Percentiles rank a stretch among this genome's conserved stretches.
Conservation (phyloP, 805 yeast genomes). For the Blastobotrys terrestris region DNA sequence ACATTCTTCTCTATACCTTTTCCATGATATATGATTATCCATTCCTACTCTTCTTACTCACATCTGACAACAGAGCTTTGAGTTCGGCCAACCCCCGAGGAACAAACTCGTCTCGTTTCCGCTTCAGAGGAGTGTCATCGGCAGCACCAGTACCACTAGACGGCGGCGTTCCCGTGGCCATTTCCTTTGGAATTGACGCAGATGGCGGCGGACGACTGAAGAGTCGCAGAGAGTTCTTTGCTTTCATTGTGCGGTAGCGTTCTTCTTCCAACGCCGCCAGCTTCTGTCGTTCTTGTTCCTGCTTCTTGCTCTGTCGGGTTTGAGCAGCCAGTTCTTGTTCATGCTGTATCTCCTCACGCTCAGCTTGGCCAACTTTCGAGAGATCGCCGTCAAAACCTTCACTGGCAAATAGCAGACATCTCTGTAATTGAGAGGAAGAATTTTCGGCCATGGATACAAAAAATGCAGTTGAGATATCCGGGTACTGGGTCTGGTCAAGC, state of each 20-base stretch:
- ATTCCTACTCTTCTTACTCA: slow-evolving; percentile 2
- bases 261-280: slow-evolving; percentile 1
- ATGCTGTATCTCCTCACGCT: neutral
- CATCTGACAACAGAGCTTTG: slow-evolving; percentile 2
- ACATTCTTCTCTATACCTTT: too few relatives aligned
- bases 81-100: slow-evolving; percentile 3
- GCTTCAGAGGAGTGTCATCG: neutral
- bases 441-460: neutral
- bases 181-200: neutral
- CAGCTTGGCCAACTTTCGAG: neutral
- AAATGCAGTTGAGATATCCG: neutral
- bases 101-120: neutral
- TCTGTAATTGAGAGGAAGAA: neutral
- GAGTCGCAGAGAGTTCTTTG: neutral
- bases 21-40: too few relatives aligned
- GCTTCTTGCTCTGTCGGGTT: slow-evolving; percentile 1
- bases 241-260: neutral
- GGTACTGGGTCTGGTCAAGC: neutral
- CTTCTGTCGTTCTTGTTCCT: neutral
- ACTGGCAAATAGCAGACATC: neutral
- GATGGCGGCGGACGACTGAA: neutral
- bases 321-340: slow-evolving; percentile 2
- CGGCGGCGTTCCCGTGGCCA: neutral
- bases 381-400: neutral
- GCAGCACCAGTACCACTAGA: neutral